Evolutionary conservation across 352 stramenopile genomes (phyloP), one percentile per base, ranked within the genome.

Genomic region (Detonula confervacea): DNA sequence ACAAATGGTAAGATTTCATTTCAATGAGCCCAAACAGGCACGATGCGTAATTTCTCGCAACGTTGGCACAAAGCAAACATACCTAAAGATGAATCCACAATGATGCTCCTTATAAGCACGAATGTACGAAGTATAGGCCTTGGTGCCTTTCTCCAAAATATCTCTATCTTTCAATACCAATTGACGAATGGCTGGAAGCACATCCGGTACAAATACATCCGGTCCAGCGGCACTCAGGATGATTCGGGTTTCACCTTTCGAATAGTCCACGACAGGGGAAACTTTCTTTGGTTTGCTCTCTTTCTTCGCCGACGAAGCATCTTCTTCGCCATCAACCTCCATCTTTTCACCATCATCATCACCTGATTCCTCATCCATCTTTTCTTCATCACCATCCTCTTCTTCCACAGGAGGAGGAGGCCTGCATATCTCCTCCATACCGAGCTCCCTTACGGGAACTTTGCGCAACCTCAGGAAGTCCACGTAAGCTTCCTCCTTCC

Each of bases 81-180:
- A 93, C 37, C 96, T 94, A 80, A 99, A 99, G 61, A 99, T 99
- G 86, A 98, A 98, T 61, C 97, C 77, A 42, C 96, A 99, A 79
- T 98, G 92, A 91, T 99, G 96, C 75, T 99, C 97, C 82, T 99
- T 99, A 92, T 99, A 99, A 18, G 97, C 98, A 20, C 97, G 93
- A 77, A 99, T 95, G 83, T 99, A 99, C 14, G 97, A 96, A 44
- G 98, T 99, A 81, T 99, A 99, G 12, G 97, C 97, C 70, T 97
- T 98, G 0, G 97, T 99, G 30, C 97, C 97, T 71, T 98, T 98
- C 80, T 99, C 98, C 6, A 99, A 90, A 66, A 99, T 66, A 68
- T 99, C 98, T 44, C 98, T 92, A 83, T 99, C 97, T 57, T 92
- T 86, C 67, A 98, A 66, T 22, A 96, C 93, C 9, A 97, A 79